Base-by-base conservation (phyloP, 371 early-diverging fungal species). In the Syncephalastrum racemosum region DNA sequence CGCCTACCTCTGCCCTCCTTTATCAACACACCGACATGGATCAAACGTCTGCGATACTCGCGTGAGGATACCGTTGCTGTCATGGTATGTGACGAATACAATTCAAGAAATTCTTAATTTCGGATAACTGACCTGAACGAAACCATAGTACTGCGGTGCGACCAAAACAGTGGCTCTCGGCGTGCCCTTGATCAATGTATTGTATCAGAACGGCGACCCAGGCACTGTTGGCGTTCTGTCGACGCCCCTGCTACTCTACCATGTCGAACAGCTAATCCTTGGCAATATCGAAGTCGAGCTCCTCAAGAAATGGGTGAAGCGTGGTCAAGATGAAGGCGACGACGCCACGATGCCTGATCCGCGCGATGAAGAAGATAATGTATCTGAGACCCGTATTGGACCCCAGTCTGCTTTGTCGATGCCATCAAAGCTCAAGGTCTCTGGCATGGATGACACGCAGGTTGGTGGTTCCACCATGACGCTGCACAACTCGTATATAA, bases 161-260 rank as follows among this genome's bases (percentile, higher is more conserved):
- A 86, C 86, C 7, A 89, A 89, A 61, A 86, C 89, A 0, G 82
- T 89, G 4, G 85, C 87, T 2, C 74, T 89, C 73, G 89, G 89
- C 4, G 82, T 87, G 4, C 89, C 89, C 1, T 71, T 89, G 62
- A 85, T 88, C 73, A 83, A 84, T 64, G 80, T 87, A 13, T 60
- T 88, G 54, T 88, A 83, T 53, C 60, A 59, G 12, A 66, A 58
- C 23, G 66, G 56, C 22, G 59, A 78, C 25, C 68, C 72, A 16
- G 73, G 71, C 7, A 47, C 73, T 14, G 70, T 83, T 7, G 89
- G 86, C 12, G 70, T 87, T 13, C 56, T 84, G 50, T 73, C 82
- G 1, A 76, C 84, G 0, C 89, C 89, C 1, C 59, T 88, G 43
- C 62, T 88, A 39, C 67, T 87, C 46, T 88, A 88, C 58, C 87